Evolutionary conservation across 176 grass and related monocot species (phyloP).

Genomic region (Alloteropsis semialata): DNA sequence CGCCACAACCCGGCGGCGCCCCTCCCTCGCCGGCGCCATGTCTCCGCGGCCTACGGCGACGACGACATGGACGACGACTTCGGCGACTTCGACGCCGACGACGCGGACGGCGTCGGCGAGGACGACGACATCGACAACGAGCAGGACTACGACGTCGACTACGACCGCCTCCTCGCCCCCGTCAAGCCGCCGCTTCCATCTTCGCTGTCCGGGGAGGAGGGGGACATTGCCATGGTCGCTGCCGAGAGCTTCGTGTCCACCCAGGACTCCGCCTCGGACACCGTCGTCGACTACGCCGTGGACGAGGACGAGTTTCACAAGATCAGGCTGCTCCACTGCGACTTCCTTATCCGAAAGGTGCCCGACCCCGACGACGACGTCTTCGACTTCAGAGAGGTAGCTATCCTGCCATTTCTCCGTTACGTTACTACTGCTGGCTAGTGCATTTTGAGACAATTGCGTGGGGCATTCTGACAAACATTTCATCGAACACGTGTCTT

Average conservation of each 20-base stretch:
- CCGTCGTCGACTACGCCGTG: conserved; percentile 73
- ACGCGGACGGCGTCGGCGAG: conserved; percentile 59
- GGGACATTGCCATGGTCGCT: conserved; percentile 66
- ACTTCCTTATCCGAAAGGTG: conserved; percentile 81
- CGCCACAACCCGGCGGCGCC: neutral
- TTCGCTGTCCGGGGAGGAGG: conserved; percentile 13
- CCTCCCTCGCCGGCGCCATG: neutral
- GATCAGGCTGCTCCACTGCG: conserved; percentile 71
- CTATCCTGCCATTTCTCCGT: neutral
- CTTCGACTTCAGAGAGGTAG: conserved; percentile 90
- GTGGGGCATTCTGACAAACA: neutral
- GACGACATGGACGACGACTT: conserved; percentile 78
- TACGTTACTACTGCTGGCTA: neutral
- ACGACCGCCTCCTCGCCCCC: conserved; percentile 65
- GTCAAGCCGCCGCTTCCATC: neutral
- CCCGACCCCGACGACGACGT: conserved; percentile 80
- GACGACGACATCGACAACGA: conserved; percentile 84
- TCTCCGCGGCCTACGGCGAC: conserved; percentile 47
- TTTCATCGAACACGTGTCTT: conserved; percentile 1
- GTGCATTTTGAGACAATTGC: neutral
- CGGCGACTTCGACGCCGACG: conserved; percentile 61
- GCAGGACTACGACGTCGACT: conserved; percentile 97
- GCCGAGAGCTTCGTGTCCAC: conserved; percentile 76
- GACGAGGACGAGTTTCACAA: conserved; percentile 97
- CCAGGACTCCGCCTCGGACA: conserved; percentile 66